These are phyloP conservation scores for Mycena galericulata DNA, from an alignment of 768 basidiomycete species.

Conservation along the genomic window DNA sequence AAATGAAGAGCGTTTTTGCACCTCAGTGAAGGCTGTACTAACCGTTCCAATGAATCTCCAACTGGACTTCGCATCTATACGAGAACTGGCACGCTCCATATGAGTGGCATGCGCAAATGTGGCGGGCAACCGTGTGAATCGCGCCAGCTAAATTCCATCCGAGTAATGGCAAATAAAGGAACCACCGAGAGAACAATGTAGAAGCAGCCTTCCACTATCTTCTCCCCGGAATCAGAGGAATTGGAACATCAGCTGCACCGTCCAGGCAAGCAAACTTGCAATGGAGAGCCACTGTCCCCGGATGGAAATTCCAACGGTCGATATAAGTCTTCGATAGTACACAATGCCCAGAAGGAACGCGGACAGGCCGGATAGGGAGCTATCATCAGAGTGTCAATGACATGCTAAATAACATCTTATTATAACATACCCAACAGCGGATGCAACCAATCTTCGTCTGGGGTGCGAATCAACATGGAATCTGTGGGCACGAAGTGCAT, in stretches of 20 bases:
- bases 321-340: constrained; percentile 19
- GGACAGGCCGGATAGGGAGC: constrained; percentile 8
- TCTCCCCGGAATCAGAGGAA: constrained; percentile 15
- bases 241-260: constrained; percentile 13
- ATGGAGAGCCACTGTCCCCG: constrained; percentile 20
- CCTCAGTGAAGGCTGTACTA: constrained; percentile 14
- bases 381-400: constrained; percentile 15
- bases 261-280: constrained; percentile 7
- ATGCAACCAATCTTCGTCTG: constrained; percentile 18
- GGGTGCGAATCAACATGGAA: constrained; percentile 20
- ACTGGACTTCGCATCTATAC: constrained; percentile 21
- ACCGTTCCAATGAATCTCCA: constrained; percentile 20
- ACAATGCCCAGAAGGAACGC: constrained; percentile 16
- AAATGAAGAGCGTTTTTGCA: constrained; percentile 17
- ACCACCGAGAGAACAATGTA: constrained; percentile 10
- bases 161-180: constrained; percentile 22
- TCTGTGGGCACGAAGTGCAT: constrained; percentile 21
- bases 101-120: constrained; percentile 20
- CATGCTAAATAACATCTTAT: constrained; percentile 11
- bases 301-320: constrained; percentile 16
- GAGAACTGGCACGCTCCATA: constrained; percentile 18
- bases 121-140: constrained; percentile 18
- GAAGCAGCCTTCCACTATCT: constrained; percentile 14
- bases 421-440: constrained; percentile 20
- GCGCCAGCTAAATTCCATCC: constrained; percentile 15